phyloP scores from a whole-genome alignment of 164 flowering plant genomes.

The Tetracentron sinense region DNA sequence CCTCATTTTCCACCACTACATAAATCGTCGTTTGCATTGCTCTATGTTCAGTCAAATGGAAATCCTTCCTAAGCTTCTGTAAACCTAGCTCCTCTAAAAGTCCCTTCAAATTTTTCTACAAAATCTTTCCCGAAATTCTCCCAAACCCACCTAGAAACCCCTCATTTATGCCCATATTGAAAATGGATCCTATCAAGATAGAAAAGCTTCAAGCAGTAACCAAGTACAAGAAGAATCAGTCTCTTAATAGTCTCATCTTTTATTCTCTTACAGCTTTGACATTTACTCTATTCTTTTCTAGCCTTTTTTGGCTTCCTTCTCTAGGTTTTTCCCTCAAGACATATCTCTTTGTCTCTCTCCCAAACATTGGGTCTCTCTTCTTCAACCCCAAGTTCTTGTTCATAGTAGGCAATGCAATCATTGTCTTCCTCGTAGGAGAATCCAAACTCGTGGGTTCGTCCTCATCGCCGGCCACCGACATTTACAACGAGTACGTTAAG shows the following conservation, averaged over 20 bases:
- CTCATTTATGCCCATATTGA: not conserved
- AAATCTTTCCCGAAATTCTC: not conserved
- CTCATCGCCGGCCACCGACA: constrained; percentile 23
- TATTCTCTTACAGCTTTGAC: constrained; percentile 34
- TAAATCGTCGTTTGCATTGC: constrained; percentile 28
- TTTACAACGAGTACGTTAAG: constrained; percentile 37
- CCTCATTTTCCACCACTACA: constrained; percentile 24
- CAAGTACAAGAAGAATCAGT: constrained; percentile 44
- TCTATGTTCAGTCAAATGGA: constrained; percentile 37
- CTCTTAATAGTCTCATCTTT: constrained; percentile 26
- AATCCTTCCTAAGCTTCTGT: constrained; percentile 7
- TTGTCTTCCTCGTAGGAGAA: constrained; percentile 49
- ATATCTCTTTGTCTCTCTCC: constrained; percentile 33
- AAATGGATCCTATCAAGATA: constrained; percentile 37
- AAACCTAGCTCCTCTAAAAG: not conserved
- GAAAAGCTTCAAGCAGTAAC: constrained; percentile 44
- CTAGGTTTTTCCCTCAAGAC: constrained; percentile 25
- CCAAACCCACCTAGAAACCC: constrained; percentile 4
- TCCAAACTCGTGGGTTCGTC: constrained; percentile 41
- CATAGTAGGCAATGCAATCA: constrained; percentile 51
- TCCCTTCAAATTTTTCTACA: not conserved
- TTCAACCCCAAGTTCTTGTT: constrained; percentile 48
- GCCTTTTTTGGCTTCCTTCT: constrained; percentile 42
- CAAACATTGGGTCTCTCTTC: constrained; percentile 26
- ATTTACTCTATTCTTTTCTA: constrained; percentile 31